A percentile compares a stretch with the other conserved stretches of the same genome.
phyloP scores from a whole-genome alignment of 176 grass and related monocot species.

The Urochloa ruziziensis region DNA sequence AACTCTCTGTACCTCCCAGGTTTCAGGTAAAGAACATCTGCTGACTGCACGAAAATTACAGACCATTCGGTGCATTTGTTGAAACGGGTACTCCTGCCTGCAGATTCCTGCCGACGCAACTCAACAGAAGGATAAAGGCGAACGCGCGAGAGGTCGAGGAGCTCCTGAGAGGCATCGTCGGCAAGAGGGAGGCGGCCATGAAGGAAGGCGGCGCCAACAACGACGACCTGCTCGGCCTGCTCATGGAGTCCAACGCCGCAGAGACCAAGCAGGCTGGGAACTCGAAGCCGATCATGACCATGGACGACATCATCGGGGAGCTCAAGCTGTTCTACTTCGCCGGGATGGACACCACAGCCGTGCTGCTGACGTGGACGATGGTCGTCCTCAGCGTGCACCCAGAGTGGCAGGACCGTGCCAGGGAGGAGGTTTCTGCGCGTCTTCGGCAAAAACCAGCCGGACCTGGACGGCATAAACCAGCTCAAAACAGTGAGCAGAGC shows the following conservation, averaged over 20 bases:
- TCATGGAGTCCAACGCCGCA: conserved; percentile 44
- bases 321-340: conserved; percentile 86
- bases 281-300: conserved; percentile 38
- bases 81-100: background rate
- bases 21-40: conserved; percentile 17
- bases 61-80: background rate
- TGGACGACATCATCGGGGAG: conserved; percentile 61
- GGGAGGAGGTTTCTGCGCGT: conserved; percentile 52
- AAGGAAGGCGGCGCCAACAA: conserved; percentile 14
- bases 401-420: conserved; percentile 51
- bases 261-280: conserved; percentile 19
- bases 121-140: conserved; percentile 41
- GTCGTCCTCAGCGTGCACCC: conserved; percentile 53
- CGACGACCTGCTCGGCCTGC: conserved; percentile 47
- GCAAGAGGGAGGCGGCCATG: conserved; percentile 44
- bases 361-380: conserved; percentile 58
- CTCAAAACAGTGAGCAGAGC: conserved; percentile 42
- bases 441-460: conserved; percentile 35
- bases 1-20: conserved; percentile 19
- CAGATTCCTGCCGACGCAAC: conserved; percentile 42
- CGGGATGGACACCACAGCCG: conserved; percentile 64
- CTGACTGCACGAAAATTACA: too few relatives aligned
- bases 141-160: conserved; percentile 18
- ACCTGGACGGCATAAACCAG: conserved; percentile 36
- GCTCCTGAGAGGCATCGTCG: conserved; percentile 51